A percentile compares a stretch with the other conserved stretches of the same genome.
phyloP scores from a whole-genome alignment of 805 yeast genomes.

The Komagataella kurtzmanii region DNA sequence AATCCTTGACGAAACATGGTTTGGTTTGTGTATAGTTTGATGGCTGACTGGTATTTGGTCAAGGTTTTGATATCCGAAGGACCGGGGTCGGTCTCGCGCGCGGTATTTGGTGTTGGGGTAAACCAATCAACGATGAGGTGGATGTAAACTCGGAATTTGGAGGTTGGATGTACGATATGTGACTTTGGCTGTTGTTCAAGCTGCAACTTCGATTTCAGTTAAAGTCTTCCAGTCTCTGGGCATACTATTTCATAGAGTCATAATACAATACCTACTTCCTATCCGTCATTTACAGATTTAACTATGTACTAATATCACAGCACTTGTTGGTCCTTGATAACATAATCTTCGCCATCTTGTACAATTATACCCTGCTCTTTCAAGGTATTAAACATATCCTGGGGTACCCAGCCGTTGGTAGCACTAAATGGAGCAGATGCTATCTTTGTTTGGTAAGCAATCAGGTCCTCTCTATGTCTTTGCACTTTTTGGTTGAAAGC shows the following conservation, averaged over 20 bases:
- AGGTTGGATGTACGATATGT: not conserved
- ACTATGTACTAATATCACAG: conserved; percentile 1
- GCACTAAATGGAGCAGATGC: conserved; percentile 74
- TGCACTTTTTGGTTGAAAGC: conserved; percentile 42
- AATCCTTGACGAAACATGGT: not conserved
- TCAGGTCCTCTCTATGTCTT: conserved; percentile 26
- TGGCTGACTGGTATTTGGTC: not conserved
- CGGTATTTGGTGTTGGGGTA: not conserved
- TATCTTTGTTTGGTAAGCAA: conserved; percentile 53
- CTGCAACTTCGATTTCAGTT: too few species aligned
- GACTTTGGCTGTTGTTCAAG: too few species aligned
- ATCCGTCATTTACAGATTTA: not conserved
- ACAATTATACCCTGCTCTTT: conserved; percentile 56
- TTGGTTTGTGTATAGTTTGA: not conserved
- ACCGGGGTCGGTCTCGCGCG: not conserved
- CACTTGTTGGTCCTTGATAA: conserved; percentile 15
- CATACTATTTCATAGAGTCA: not conserved
- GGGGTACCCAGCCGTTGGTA: conserved; percentile 93
- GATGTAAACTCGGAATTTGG: not conserved
- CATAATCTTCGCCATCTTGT: conserved; percentile 36
- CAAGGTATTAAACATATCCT: conserved; percentile 72
- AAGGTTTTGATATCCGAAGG: not conserved
- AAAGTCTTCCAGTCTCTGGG: too few species aligned
- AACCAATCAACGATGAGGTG: not conserved
- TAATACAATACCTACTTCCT: not conserved